These are phyloP conservation scores for Huiozyma sinensis DNA, from an alignment of 805 yeast species.

Conservation along the genomic window DNA sequence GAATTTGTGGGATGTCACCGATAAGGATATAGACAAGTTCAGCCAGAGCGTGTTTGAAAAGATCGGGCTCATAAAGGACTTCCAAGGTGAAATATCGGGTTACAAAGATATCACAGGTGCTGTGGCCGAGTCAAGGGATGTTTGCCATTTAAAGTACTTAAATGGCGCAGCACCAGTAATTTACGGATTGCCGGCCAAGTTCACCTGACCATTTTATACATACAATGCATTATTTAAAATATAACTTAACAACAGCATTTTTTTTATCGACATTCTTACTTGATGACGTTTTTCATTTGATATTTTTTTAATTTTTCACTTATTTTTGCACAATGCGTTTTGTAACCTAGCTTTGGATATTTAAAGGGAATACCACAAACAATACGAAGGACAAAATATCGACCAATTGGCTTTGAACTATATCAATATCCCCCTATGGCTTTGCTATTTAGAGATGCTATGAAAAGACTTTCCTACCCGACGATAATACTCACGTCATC, in stretches of 20 bases:
- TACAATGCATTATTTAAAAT: no score
- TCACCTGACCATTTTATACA: not conserved
- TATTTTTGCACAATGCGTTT: no score
- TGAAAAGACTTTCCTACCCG: slow-evolving; percentile 39
- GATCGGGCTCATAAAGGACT: slow-evolving; percentile 47
- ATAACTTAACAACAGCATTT: no score
- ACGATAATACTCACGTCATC: slow-evolving; percentile 54
- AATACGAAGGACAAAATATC: no score
- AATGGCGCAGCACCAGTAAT: slow-evolving; percentile 92
- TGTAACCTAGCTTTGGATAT: no score
- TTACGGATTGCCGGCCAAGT: slow-evolving; percentile 63
- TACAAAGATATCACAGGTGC: slow-evolving; percentile 40
- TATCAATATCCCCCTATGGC: not conserved
- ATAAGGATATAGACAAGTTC: slow-evolving; percentile 83
- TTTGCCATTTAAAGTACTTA: slow-evolving; percentile 58
- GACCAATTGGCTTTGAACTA: no score
- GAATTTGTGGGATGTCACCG: slow-evolving; percentile 94
- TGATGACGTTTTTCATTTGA: no score
- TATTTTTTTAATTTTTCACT: no score
- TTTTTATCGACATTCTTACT: no score
- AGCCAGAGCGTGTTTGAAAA: slow-evolving; percentile 47
- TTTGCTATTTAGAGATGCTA: slow-evolving; percentile 10
- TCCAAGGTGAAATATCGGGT: slow-evolving; percentile 13
- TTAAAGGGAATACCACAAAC: no score
- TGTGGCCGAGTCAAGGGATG: slow-evolving; percentile 48